Base-by-base conservation (phyloP, 768 basidiomycete genomes). In the Suillus subaureus region DNA sequence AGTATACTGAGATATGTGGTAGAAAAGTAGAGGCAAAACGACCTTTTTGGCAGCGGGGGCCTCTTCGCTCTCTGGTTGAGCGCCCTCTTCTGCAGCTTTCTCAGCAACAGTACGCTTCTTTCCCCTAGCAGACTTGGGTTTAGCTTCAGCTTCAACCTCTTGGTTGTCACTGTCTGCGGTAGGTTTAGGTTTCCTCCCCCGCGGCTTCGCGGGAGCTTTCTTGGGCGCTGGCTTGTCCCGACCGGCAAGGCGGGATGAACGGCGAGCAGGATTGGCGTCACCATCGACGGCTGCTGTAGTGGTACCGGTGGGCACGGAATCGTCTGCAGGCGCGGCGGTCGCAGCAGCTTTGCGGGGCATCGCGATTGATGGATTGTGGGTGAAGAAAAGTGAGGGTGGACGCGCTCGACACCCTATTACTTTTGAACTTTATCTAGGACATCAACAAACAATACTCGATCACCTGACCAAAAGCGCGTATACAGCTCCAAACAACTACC, bases 321-420 rank as follows among this genome's bases (percentile, higher is more conserved):
- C 26, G 31, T 80, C 77, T 61, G 80, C 74, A 28, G 78, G 81
- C 2, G 75, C 74, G 42, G 82, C 66, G 55, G 84, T 69, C 58
- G 82, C 77, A 33, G 85, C 85, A 58, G 89, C 83, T 85, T 91
- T 92, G 72, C 90, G 87, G 68, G 90, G 89, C 90, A 92, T 92
- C 62, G 57, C 45, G 58, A 45, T 56, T 58, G 56, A 57, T 23
- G 37, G 35, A 64, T 64, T 65, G 69, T 58, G 68, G 43, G 39
- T 52, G 66, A 60, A 61, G 55, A 57, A 54, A 54, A 65, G 68
- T 67, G 45, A 61, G 63, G 65, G 69, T 70, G 70, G 73, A 77
- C 75, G 75, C 76, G 76, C 75, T 64, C 66, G 69, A 63, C 62
- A 64, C 68, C 68, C 72, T 75, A 70, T 73, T 67, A 58, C 64